These are phyloP conservation scores for Metschnikowia picachoensis DNA, from an alignment of 805 yeast species.

Conservation along the genomic window DNA sequence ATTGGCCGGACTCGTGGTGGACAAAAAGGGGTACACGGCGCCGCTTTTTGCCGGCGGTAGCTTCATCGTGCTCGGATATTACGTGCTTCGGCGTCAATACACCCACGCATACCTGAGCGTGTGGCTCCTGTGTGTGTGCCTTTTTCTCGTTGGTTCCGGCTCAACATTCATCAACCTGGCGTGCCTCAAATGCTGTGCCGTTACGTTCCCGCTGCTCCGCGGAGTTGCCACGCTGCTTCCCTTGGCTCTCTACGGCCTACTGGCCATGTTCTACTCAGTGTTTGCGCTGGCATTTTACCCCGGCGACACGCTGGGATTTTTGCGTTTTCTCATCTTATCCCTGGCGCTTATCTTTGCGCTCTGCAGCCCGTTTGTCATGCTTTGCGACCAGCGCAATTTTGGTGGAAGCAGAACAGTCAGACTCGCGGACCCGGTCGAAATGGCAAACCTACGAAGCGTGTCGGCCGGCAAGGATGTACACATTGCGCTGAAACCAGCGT, in stretches of 20 bases:
- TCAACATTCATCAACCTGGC: conserved; percentile 63
- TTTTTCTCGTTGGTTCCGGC: conserved; percentile 62
- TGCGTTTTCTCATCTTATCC: conserved; percentile 44
- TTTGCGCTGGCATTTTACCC: conserved; percentile 50
- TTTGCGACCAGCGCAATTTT: conserved; percentile 28
- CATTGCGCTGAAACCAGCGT: too few relatives aligned
- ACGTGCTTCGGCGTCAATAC: conserved; percentile 50
- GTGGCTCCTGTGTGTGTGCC: conserved; percentile 40
- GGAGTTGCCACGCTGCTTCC: conserved; percentile 79
- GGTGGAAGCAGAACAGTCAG: conserved; percentile 1
- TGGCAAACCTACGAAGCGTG: conserved; percentile 7
- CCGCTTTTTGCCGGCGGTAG: conserved; percentile 51
- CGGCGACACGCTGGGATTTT: conserved; percentile 54
- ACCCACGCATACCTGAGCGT: conserved; percentile 37
- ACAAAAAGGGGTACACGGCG: conserved; percentile 52
- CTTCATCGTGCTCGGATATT: conserved; percentile 51
- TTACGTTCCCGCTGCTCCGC: conserved; percentile 59
- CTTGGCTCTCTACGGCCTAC: conserved; percentile 68
- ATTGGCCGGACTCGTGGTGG: conserved; percentile 62
- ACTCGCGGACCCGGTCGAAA: conserved; percentile 11
- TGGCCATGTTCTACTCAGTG: conserved; percentile 64
- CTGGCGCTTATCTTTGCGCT: conserved; percentile 39
- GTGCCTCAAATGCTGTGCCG: conserved; percentile 69
- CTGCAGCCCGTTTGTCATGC: conserved; percentile 45
- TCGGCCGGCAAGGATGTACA: background rate